Percentiles rank a stretch among this genome's conserved stretches.
These are phyloP conservation scores for Boletus sp. DNA, from an alignment of 768 basidiomycete species.

Conservation along the genomic window DNA sequence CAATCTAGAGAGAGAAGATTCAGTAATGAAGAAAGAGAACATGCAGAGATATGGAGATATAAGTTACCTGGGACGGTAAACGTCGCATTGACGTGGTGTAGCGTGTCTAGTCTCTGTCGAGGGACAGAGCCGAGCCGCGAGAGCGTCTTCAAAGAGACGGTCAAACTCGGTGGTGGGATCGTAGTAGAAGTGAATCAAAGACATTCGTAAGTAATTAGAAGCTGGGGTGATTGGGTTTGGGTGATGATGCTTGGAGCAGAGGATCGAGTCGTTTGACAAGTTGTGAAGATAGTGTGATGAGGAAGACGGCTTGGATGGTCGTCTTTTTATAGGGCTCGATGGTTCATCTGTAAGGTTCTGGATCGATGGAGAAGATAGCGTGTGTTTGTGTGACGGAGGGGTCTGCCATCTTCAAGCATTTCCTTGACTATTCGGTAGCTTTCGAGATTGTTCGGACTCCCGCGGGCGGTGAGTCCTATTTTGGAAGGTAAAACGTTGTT, in stretches of 20 bases:
- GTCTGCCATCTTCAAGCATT: not conserved
- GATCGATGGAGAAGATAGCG: not conserved
- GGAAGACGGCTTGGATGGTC: too few species aligned
- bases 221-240: not conserved
- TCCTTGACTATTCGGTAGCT: not conserved
- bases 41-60: too few species aligned
- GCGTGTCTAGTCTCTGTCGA: not conserved
- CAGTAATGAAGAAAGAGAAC: too few species aligned
- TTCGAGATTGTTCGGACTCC: constrained; percentile 10
- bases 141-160: constrained; percentile 16
- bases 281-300: not conserved
- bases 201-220: not conserved
- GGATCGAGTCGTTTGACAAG: not conserved
- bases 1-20: too few species aligned
- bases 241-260: too few species aligned
- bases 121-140: constrained; percentile 17
- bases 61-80: too few species aligned
- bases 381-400: not conserved
- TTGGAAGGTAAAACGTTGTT: not conserved
- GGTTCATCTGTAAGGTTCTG: not conserved
- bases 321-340: constrained; percentile 1
- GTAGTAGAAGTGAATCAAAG: not conserved
- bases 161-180: not conserved
- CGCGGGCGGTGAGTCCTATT: not conserved
- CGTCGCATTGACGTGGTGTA: not conserved